Percentiles rank a stretch among this genome's conserved stretches.
Conservation (phyloP, 2,329 filamentous ascomycete species). For the Colletotrichum zoysiae region DNA sequence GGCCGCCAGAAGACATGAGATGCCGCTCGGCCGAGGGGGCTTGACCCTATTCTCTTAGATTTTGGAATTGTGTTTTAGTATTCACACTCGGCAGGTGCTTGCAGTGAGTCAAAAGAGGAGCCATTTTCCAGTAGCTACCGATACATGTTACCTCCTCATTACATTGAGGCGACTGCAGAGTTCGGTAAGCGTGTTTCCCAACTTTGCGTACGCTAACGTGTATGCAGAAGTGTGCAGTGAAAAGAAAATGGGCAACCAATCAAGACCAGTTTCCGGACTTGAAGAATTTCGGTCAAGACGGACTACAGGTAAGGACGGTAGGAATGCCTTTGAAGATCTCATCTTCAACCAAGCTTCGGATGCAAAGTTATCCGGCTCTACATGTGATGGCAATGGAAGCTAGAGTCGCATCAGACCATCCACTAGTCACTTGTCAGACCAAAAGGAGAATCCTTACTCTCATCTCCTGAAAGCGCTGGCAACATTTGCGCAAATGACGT, state of each 20-base stretch:
- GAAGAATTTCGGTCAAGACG: neutral
- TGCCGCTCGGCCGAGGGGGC: neutral
- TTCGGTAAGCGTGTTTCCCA: neutral
- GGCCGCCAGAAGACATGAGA: neutral
- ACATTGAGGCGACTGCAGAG: neutral
- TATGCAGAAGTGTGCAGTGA: neutral
- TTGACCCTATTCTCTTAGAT: neutral
- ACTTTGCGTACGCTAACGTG: neutral
- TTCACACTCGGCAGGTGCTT: neutral
- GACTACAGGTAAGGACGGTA: neutral
- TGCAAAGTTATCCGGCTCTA: neutral
- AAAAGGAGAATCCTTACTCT: neutral
- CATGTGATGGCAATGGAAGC: neutral
- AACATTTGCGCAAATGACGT: slow-evolving; percentile 16
- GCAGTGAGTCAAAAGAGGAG: neutral
- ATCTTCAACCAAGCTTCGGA: neutral
- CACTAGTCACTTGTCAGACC: neutral
- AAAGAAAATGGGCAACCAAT: neutral
- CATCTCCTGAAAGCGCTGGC: neutral
- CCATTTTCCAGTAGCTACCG: neutral
- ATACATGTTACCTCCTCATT: neutral
- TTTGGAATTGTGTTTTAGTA: fast-evolving
- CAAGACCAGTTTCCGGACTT: neutral
- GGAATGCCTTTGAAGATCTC: neutral
- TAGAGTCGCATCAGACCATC: neutral